phyloP scores from a whole-genome alignment of 331 rosid species.

The Quercus phellos region DNA sequence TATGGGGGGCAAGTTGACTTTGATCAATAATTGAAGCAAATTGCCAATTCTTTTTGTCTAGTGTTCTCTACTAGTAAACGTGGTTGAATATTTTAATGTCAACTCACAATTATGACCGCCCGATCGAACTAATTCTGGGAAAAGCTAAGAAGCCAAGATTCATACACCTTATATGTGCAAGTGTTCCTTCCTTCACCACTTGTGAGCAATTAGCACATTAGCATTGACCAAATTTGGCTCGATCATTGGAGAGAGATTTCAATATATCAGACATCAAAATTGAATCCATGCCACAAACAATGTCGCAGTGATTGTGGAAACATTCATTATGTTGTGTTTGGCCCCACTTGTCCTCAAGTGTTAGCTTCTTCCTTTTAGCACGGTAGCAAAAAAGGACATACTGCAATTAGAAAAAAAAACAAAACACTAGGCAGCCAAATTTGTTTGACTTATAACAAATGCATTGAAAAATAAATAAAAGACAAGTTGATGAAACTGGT shows the following conservation, averaged over 20 bases:
- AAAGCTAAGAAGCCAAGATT: not conserved
- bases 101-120: not conserved
- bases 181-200: not conserved
- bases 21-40: not conserved
- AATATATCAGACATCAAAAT: not conserved
- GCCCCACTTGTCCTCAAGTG: not conserved
- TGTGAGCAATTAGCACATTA: not conserved
- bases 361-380: not conserved
- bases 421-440: too few species aligned
- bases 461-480: too few species aligned
- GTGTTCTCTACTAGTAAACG: not conserved
- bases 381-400: not conserved
- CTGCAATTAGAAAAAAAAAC: too few species aligned
- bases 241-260: not conserved
- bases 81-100: not conserved
- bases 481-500: too few species aligned
- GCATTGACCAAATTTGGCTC: not conserved
- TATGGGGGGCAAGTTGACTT: not conserved
- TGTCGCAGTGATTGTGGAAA: not conserved
- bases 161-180: not conserved
- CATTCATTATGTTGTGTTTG: not conserved
- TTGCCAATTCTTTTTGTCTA: not conserved
- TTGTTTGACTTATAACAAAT: too few species aligned
- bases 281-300: not conserved
- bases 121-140: not conserved